Percentiles rank a stretch among this genome's conserved stretches.
Conservation (phyloP, 345 rosid genomes). For the Toxicodendron radicans region DNA sequence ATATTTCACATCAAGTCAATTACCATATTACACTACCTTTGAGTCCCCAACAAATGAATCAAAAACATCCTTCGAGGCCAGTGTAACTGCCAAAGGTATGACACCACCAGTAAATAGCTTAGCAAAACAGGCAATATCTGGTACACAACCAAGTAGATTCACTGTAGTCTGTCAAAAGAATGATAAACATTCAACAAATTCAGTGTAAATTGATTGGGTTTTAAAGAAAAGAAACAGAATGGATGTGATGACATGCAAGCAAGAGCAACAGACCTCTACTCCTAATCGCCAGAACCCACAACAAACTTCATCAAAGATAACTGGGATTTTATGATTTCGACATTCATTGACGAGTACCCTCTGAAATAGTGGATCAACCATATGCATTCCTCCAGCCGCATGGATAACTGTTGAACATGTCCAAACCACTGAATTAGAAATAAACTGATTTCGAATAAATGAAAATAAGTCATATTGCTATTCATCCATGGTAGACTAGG, state of each 20-base stretch:
- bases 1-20: background rate
- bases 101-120: conserved; percentile 93
- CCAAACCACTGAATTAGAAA: conserved; percentile 12
- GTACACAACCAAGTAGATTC: conserved; percentile 72
- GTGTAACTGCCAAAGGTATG: conserved; percentile 84
- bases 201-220: conserved; percentile 3
- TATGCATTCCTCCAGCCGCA: conserved; percentile 96
- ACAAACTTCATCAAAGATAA: conserved; percentile 94
- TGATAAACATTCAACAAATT: conserved; percentile 21
- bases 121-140: conserved; percentile 94
- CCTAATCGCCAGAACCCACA: conserved; percentile 99
- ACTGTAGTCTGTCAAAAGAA: conserved; percentile 60
- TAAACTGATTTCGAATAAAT: background rate
- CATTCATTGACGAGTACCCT: conserved; percentile 82
- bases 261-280: conserved; percentile 58
- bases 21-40: conserved; percentile 48
- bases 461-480: background rate
- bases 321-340: conserved; percentile 68
- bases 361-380: conserved; percentile 97
- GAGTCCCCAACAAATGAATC: conserved; percentile 85
- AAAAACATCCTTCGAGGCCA: conserved; percentile 72
- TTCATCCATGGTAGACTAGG: too few relatives aligned
- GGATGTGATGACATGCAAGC: background rate
- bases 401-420: conserved; percentile 63
- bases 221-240: conserved; percentile 3